Percentiles rank a stretch among this genome's conserved stretches.
These are phyloP conservation scores for Bryoerythrophyllum caledonicum DNA, from an alignment of 225 moss, liverwort and hornwort species.

Conservation along the genomic window DNA sequence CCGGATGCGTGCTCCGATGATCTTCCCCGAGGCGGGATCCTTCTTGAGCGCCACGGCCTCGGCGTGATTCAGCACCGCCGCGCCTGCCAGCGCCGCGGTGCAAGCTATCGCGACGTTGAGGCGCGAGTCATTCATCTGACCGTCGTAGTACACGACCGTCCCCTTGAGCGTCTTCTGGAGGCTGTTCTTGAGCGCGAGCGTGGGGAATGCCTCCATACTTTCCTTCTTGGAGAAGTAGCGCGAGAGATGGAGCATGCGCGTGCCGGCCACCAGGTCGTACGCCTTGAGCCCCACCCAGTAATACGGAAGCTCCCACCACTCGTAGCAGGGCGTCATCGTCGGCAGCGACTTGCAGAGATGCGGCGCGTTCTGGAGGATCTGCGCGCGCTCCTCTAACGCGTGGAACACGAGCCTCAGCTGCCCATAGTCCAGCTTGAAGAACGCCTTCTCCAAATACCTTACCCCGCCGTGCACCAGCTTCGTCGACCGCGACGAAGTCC, in stretches of 20 bases:
- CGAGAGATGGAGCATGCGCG: constrained; percentile 86
- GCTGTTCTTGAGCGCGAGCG: constrained; percentile 69
- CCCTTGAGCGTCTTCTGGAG: constrained; percentile 85
- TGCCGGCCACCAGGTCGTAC: constrained; percentile 92
- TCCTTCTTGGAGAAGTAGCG: constrained; percentile 84
- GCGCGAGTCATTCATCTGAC: constrained; percentile 99
- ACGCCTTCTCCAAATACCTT: constrained; percentile 93
- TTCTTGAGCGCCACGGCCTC: constrained; percentile 67
- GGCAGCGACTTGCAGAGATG: constrained; percentile 89
- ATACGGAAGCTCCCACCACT: constrained; percentile 99
- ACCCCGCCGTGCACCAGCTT: constrained; percentile 99
- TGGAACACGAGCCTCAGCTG: constrained; percentile 96
- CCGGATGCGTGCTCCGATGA: constrained; percentile 75
- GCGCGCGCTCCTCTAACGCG: constrained; percentile 84
- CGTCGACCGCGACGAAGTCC: constrained; percentile 92
- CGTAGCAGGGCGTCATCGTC: constrained; percentile 98
- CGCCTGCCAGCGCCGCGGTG: constrained; percentile 87
- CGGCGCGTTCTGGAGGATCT: constrained; percentile 86
- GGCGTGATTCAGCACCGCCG: constrained; percentile 88
- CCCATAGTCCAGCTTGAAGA: constrained; percentile 91
- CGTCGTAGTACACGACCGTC: constrained; percentile 95
- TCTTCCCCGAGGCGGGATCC: constrained; percentile 62
- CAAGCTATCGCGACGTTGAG: constrained; percentile 90
- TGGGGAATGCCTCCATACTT: constrained; percentile 86
- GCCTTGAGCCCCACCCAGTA: constrained; percentile 98